Evolutionary conservation across 352 stramenopile species (phyloP).

Genomic region (Globisporangium sylvaticum): DNA sequence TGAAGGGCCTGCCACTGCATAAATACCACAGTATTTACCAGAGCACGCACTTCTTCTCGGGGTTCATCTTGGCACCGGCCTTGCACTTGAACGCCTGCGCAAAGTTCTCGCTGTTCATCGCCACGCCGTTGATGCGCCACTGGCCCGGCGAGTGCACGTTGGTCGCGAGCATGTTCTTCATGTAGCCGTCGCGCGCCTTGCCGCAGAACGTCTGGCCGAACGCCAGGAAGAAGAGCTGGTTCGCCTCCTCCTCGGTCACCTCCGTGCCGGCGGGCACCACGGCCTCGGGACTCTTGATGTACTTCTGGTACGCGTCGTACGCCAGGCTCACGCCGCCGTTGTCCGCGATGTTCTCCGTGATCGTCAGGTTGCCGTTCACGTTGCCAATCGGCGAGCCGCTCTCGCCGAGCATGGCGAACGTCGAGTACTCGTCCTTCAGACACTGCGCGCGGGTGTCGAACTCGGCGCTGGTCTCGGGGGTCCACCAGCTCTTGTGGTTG

Average conservation of each 20-base stretch:
- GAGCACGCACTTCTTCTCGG: constrained; percentile 42
- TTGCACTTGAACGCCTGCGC: constrained; percentile 45
- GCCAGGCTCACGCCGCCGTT: constrained; percentile 56
- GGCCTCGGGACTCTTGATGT: constrained; percentile 11
- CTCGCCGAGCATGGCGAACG: constrained; percentile 31
- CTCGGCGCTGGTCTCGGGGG: constrained; percentile 51
- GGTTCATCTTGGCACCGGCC: constrained; percentile 38
- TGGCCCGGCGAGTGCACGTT: constrained; percentile 41
- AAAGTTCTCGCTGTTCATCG: constrained; percentile 63
- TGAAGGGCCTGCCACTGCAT: too few species aligned
- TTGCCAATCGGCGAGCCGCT: constrained; percentile 29
- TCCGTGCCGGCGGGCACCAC: background rate
- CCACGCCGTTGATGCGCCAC: constrained; percentile 61
- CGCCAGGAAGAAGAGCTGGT: constrained; percentile 64
- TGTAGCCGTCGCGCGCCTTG: constrained; percentile 36
- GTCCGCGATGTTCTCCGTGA: constrained; percentile 78
- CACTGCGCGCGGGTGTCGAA: constrained; percentile 64
- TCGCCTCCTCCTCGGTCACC: constrained; percentile 19
- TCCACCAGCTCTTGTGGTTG: constrained; percentile 92
- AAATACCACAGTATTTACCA: constrained; percentile 22
- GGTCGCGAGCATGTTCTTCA: constrained; percentile 32
- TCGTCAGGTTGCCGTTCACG: constrained; percentile 57
- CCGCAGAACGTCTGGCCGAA: constrained; percentile 64
- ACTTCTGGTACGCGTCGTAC: constrained; percentile 50
- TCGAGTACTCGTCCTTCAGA: constrained; percentile 50